A percentile compares a stretch with the other conserved stretches of the same genome.
Conservation (phyloP, 371 early-diverging fungal species). For the Parasitella parasitica region DNA sequence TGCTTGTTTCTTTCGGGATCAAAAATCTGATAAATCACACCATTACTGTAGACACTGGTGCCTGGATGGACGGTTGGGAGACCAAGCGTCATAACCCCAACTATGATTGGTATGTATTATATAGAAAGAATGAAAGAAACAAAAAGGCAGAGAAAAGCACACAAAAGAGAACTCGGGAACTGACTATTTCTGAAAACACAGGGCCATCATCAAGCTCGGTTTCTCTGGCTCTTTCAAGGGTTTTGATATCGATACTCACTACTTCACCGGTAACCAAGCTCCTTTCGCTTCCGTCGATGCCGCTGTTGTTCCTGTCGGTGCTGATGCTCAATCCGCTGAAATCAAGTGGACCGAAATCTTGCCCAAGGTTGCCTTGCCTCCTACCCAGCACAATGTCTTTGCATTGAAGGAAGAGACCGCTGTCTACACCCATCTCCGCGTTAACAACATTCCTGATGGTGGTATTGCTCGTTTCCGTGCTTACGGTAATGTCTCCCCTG, state of each 20-base stretch:
- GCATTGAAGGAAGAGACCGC: constrained; percentile 50
- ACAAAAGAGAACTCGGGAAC: not conserved
- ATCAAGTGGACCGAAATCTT: constrained; percentile 78
- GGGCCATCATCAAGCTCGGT: constrained; percentile 82
- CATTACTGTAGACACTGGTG: constrained; percentile 53
- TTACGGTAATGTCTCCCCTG: constrained; percentile 77
- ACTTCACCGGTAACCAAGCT: constrained; percentile 88
- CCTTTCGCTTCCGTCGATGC: constrained; percentile 77
- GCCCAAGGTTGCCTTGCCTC: constrained; percentile 63
- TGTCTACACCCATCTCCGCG: constrained; percentile 72
- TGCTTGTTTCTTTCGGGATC: not conserved
- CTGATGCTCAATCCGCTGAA: constrained; percentile 39
- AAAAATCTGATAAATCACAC: not conserved
- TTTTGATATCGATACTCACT: constrained; percentile 85
- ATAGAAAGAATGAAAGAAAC: not conserved
- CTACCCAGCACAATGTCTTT: constrained; percentile 71
- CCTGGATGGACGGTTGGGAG: constrained; percentile 92
- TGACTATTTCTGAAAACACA: constrained; percentile 2
- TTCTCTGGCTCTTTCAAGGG: constrained; percentile 81
- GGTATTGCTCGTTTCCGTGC: constrained; percentile 88
- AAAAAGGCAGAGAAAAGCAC: not conserved
- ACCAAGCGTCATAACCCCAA: constrained; percentile 81
- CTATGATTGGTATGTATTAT: constrained; percentile 68
- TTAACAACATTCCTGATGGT: constrained; percentile 91
- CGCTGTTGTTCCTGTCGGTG: constrained; percentile 48